These are phyloP conservation scores for Tolypocladium paradoxum DNA, from an alignment of 2,329 filamentous ascomycete genomes.

Conservation along the genomic window DNA sequence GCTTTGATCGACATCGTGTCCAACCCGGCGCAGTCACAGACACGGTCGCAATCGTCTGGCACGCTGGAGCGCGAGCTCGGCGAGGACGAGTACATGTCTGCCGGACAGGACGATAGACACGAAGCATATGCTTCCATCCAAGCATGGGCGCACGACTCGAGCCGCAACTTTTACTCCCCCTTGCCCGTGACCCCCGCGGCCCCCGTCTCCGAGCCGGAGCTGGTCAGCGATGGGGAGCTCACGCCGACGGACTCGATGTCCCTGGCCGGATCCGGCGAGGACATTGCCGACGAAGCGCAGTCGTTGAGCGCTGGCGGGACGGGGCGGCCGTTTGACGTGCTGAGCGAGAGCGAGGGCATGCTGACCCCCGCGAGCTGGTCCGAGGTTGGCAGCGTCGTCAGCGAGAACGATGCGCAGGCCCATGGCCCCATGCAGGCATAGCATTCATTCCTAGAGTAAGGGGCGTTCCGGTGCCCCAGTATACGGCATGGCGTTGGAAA, in stretches of 20 bases:
- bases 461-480: neutral
- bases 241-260: conserved; percentile 51
- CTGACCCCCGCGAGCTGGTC: conserved; percentile 53
- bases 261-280: conserved; percentile 38
- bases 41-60: conserved; percentile 10
- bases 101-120: conserved; percentile 33
- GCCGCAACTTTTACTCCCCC: conserved; percentile 48
- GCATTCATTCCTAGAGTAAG: neutral
- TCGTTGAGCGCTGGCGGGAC: conserved; percentile 26
- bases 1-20: conserved; percentile 22
- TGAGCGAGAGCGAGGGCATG: conserved; percentile 50
- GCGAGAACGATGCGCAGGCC: conserved; percentile 34
- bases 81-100: conserved; percentile 41
- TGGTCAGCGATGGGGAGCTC: conserved; percentile 40
- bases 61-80: conserved; percentile 25
- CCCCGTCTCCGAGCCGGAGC: conserved; percentile 39
- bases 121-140: conserved; percentile 51
- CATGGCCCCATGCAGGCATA: conserved; percentile 20
- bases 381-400: conserved; percentile 52
- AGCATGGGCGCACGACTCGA: conserved; percentile 49
- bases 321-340: conserved; percentile 37
- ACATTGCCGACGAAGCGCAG: conserved; percentile 31
- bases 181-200: conserved; percentile 40
- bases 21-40: conserved; percentile 7
- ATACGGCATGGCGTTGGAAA: conserved; percentile 5